phyloP scores from a whole-genome alignment of 140 eudicot species.

The Anethum foeniculum region DNA sequence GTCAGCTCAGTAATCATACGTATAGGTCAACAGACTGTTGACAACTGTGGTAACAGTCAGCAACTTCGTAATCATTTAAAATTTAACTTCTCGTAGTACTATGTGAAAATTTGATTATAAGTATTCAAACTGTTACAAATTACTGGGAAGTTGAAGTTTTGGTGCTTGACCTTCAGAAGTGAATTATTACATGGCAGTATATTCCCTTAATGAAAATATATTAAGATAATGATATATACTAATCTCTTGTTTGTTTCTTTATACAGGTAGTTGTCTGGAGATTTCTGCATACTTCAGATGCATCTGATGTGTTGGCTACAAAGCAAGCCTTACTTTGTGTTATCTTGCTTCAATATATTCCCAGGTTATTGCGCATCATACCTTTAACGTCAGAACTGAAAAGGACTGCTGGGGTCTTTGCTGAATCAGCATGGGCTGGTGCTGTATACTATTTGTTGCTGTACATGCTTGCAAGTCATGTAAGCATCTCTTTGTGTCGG shows the following conservation, averaged over 20 bases:
- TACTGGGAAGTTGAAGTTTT: not conserved
- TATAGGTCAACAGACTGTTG: not conserved
- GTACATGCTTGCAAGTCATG: slow-evolving; percentile 94
- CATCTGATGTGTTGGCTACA: slow-evolving; percentile 72
- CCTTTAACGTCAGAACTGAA: slow-evolving; percentile 82
- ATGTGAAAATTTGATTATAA: not conserved
- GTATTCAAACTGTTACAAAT: not conserved
- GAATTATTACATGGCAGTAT: slow-evolving; percentile 2
- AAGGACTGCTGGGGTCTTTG: slow-evolving; percentile 86
- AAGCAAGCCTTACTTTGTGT: slow-evolving; percentile 49
- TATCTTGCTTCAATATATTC: slow-evolving; percentile 64
- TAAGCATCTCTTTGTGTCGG: slow-evolving; percentile 25
- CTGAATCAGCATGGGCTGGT: slow-evolving; percentile 98
- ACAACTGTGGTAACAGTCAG: not conserved
- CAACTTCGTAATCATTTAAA: not conserved
- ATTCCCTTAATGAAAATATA: not conserved
- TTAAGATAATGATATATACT: not conserved
- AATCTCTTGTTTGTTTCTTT: not conserved
- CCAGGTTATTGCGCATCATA: slow-evolving; percentile 60
- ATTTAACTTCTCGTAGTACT: not conserved
- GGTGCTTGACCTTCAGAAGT: not conserved
- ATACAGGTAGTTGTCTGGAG: slow-evolving; percentile 86
- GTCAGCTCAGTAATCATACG: not conserved
- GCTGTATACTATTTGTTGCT: slow-evolving; percentile 81
- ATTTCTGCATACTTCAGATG: slow-evolving; percentile 45